Percentiles rank a stretch among this genome's conserved stretches.
Conservation (phyloP, 2,329 filamentous ascomycete species). For the Fusarium sp. region DNA sequence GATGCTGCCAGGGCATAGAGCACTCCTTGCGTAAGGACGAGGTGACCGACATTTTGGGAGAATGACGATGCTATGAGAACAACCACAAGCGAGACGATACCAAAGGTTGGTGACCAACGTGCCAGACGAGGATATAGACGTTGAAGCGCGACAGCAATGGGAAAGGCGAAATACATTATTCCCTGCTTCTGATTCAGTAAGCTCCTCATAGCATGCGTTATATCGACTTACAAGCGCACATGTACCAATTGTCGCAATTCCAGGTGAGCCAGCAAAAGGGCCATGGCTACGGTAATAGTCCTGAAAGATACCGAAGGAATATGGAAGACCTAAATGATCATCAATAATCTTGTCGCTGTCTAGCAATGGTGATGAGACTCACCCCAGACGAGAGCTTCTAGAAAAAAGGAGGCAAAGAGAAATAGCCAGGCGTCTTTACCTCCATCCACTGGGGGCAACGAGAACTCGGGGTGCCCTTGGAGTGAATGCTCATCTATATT, state of each 20-base stretch:
- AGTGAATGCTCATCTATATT: neutral
- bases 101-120: neutral
- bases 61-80: constrained; percentile 47
- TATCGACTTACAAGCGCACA: constrained; percentile 64
- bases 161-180: constrained; percentile 64
- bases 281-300: constrained; percentile 72
- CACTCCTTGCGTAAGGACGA: constrained; percentile 71
- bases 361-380: neutral
- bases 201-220: rapidly evolving
- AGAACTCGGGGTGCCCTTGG: neutral
- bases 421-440: neutral
- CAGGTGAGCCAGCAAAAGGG: constrained; percentile 65
- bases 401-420: neutral
- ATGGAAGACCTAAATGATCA: constrained; percentile 68
- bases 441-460: neutral
- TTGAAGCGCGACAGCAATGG: neutral
- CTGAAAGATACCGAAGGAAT: constrained; percentile 77
- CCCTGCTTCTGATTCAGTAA: constrained; percentile 48
- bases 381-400: neutral
- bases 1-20: constrained; percentile 70
- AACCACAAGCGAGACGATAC: neutral
- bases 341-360: neutral
- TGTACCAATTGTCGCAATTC: constrained; percentile 73
- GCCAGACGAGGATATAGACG: neutral
- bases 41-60: constrained; percentile 56